phyloP scores from a whole-genome alignment of 192 early-diverging fungal species.

The Backusella sp. region DNA sequence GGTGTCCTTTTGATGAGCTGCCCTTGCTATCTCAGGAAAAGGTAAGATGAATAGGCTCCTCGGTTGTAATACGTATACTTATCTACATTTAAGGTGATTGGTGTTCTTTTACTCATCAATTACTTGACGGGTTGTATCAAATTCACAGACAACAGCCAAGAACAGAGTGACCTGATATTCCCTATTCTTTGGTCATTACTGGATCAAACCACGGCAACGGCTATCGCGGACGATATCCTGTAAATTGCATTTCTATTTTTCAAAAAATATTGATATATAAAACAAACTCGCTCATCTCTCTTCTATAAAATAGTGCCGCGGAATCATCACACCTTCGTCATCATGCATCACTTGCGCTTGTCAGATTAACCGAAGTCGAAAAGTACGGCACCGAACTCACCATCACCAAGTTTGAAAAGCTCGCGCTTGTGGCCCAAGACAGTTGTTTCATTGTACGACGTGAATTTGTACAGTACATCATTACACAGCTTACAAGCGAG shows the following conservation, averaged over 20 bases:
- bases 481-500: constrained; percentile 61
- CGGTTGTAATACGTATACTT: not conserved
- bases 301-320: constrained; percentile 38
- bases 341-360: constrained; percentile 59
- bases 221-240: not conserved
- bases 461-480: constrained; percentile 65
- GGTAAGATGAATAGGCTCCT: not conserved
- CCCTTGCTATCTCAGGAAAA: constrained; percentile 15
- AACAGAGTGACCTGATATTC: not conserved
- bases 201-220: constrained; percentile 1
- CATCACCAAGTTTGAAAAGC: constrained; percentile 49
- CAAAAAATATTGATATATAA: too few species aligned
- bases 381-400: constrained; percentile 55
- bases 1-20: constrained; percentile 22
- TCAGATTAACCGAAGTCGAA: constrained; percentile 56
- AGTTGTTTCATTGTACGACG: constrained; percentile 79
- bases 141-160: not conserved
- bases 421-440: constrained; percentile 73
- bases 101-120: constrained; percentile 7
- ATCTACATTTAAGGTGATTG: constrained; percentile 16
- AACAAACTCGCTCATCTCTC: not conserved
- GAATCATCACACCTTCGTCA: constrained; percentile 66
- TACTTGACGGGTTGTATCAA: constrained; percentile 15
- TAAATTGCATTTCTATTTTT: not conserved
- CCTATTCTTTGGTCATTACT: constrained; percentile 17